Conservation (phyloP, 345 rosid species). For the Gossypium herbaceum region DNA sequence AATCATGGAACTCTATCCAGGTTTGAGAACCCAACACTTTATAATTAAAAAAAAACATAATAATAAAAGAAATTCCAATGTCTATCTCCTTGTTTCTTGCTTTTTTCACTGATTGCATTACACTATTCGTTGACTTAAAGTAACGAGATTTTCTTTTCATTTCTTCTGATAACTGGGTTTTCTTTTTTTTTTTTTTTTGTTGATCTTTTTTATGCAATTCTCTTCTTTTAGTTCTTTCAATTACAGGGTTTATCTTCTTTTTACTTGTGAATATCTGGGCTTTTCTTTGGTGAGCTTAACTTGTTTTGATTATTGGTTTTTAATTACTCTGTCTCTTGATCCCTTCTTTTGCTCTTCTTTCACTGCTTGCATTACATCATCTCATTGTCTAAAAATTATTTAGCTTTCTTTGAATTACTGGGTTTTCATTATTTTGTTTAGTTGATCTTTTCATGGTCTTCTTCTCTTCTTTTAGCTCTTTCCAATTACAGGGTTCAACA, state of each 20-base stretch:
- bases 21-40: neutral
- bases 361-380: too few relatives aligned
- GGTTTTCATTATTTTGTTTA: too few relatives aligned
- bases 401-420: too few relatives aligned
- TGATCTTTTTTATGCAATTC: neutral
- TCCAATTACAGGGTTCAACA: too few relatives aligned
- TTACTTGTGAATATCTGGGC: neutral
- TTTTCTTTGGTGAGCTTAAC: neutral
- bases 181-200: neutral
- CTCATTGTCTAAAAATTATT: too few relatives aligned
- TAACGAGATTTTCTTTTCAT: neutral
- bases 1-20: neutral
- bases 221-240: neutral
- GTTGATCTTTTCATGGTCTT: too few relatives aligned
- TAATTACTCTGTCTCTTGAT: neutral
- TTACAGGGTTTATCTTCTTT: neutral
- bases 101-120: neutral
- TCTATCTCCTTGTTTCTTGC: neutral
- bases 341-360: too few relatives aligned
- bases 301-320: neutral
- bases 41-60: neutral
- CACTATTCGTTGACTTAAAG: neutral
- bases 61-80: neutral
- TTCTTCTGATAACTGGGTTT: neutral
- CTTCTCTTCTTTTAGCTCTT: too few relatives aligned